Evolutionary conservation across 768 basidiomycete genomes (phyloP).

Genomic region (Lentinula sp.): DNA sequence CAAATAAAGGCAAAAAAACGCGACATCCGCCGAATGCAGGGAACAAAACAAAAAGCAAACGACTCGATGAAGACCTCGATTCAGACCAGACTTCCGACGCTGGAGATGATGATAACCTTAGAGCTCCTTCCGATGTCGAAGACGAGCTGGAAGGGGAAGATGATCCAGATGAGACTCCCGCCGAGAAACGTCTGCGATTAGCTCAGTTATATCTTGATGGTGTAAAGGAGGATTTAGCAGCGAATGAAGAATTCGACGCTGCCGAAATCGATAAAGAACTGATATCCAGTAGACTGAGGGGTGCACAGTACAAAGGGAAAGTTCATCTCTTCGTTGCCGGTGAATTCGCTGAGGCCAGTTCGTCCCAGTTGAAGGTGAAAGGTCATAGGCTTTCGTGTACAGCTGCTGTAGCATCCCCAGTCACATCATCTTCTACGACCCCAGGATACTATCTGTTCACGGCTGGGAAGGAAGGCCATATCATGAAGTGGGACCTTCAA

Average conservation of each 20-base stretch:
- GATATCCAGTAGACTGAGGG: slow-evolving; percentile 84
- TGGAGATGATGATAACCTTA: slow-evolving; percentile 74
- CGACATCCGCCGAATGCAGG: slow-evolving; percentile 13
- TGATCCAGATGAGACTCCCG: slow-evolving; percentile 84
- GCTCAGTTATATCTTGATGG: slow-evolving; percentile 87
- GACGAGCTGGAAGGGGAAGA: slow-evolving; percentile 67
- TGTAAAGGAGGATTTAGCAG: slow-evolving; percentile 68
- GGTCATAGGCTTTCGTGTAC: slow-evolving; percentile 81
- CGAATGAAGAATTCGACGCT: slow-evolving; percentile 78
- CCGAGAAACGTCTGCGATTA: slow-evolving; percentile 85
- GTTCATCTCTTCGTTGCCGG: slow-evolving; percentile 78
- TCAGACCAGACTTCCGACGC: slow-evolving; percentile 53
- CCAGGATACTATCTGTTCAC: slow-evolving; percentile 77
- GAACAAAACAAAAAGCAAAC: slow-evolving; percentile 5
- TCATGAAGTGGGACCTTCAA: slow-evolving; percentile 78
- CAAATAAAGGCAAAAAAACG: slow-evolving; percentile 23
- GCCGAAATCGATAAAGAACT: slow-evolving; percentile 93
- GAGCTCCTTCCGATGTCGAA: slow-evolving; percentile 22
- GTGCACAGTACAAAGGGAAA: slow-evolving; percentile 84
- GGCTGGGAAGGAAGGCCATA: slow-evolving; percentile 84
- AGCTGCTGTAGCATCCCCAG: slow-evolving; percentile 60
- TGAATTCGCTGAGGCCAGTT: slow-evolving; percentile 43
- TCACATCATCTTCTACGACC: slow-evolving; percentile 21
- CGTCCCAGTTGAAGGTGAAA: slow-evolving; percentile 49
- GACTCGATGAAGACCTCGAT: slow-evolving; percentile 55